phyloP scores from a whole-genome alignment of 163 green algal species.

The Scenedesmus sp. region DNA sequence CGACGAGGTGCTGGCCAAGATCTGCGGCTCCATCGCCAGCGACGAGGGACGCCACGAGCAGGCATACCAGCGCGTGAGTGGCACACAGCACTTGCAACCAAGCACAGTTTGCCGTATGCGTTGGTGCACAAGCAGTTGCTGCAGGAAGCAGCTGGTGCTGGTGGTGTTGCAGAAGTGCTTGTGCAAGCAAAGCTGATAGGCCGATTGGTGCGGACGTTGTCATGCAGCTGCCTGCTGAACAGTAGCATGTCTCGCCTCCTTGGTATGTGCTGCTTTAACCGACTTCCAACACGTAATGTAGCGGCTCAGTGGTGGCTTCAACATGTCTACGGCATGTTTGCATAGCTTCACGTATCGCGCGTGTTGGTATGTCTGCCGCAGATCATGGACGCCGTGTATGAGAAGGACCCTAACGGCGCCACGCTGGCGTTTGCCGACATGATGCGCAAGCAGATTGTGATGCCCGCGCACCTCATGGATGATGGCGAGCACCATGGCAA shows the following conservation, averaged over 20 bases:
- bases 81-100: neutral
- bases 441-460: slow-evolving; percentile 99
- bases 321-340: no score
- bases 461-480: slow-evolving; percentile 97
- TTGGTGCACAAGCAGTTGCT: neutral
- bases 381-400: slow-evolving; percentile 89
- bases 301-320: no score
- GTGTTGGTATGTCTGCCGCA: slow-evolving; percentile 44
- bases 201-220: no score
- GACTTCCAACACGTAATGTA: no score
- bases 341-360: neutral
- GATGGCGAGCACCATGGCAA: slow-evolving; percentile 84
- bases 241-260: no score
- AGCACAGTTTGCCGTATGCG: neutral
- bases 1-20: slow-evolving; percentile 90
- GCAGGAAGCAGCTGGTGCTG: neutral
- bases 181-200: no score
- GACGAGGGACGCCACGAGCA: slow-evolving; percentile 97
- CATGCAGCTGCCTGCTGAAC: no score
- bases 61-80: slow-evolving; percentile 83
- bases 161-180: no score
- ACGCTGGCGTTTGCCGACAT: slow-evolving; percentile 97
- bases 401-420: slow-evolving; percentile 88
- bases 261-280: no score
- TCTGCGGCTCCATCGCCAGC: slow-evolving; percentile 91